phyloP scores from a whole-genome alignment of 2,329 filamentous ascomycete genomes.

The Falciphora oryzae region DNA sequence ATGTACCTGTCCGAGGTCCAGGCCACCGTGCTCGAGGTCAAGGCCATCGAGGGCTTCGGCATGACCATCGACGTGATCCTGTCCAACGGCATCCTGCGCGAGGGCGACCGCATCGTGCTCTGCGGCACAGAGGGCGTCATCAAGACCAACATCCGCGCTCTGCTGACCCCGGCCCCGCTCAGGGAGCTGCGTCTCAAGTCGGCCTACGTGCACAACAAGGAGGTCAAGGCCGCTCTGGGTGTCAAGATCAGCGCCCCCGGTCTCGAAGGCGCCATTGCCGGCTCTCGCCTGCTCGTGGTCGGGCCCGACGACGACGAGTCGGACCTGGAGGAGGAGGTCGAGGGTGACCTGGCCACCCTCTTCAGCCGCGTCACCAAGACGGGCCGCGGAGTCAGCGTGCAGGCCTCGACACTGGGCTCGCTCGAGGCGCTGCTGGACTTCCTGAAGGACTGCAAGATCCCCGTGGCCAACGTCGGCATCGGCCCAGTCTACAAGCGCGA shows the following conservation, averaged over 20 bases:
- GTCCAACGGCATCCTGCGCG: slow-evolving; percentile 88
- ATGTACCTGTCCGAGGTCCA: slow-evolving; percentile 99
- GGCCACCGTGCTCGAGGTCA: slow-evolving; percentile 96
- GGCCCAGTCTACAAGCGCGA: slow-evolving; percentile 97
- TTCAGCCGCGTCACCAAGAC: slow-evolving; percentile 89
- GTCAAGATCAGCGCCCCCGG: slow-evolving; percentile 98
- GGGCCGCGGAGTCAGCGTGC: slow-evolving; percentile 90
- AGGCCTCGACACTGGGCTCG: slow-evolving; percentile 94
- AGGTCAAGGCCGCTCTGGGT: slow-evolving; percentile 96
- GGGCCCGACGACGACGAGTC: slow-evolving; percentile 95
- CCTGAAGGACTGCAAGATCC: slow-evolving; percentile 92
- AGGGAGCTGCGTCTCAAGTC: slow-evolving; percentile 95
- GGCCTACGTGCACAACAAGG: slow-evolving; percentile 96
- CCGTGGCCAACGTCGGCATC: slow-evolving; percentile 94
- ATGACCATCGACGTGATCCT: slow-evolving; percentile 98
- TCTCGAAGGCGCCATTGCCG: slow-evolving; percentile 92
- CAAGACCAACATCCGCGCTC: slow-evolving; percentile 87
- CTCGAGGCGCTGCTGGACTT: slow-evolving; percentile 95
- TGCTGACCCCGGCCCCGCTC: slow-evolving; percentile 87
- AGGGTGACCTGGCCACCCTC: slow-evolving; percentile 86
- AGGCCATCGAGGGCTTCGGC: slow-evolving; percentile 97
- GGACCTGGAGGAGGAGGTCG: slow-evolving; percentile 93
- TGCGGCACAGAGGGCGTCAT: slow-evolving; percentile 98
- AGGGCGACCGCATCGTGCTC: slow-evolving; percentile 90
- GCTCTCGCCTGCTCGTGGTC: slow-evolving; percentile 88